These are phyloP conservation scores for Begonia loranthoides DNA, from an alignment of 306 rosid species.

Conservation along the genomic window DNA sequence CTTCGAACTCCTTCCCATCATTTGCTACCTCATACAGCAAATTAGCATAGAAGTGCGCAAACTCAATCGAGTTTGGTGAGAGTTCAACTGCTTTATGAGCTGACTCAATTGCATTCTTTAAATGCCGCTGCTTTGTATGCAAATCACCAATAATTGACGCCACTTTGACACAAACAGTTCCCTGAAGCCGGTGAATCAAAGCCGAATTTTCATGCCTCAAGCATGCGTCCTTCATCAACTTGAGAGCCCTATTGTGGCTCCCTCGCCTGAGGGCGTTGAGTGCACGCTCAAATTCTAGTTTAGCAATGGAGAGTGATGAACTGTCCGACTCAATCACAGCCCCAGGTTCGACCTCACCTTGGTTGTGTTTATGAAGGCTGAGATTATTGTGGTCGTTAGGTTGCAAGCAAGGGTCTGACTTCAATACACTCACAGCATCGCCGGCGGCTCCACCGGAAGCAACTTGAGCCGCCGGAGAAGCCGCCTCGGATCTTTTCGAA, in stretches of 20 bases:
- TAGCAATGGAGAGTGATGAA: constrained; percentile 34
- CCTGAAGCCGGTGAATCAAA: constrained; percentile 63
- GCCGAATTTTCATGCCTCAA: constrained; percentile 50
- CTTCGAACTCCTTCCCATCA: constrained; percentile 71
- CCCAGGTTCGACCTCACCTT: constrained; percentile 32
- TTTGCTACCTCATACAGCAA: constrained; percentile 67
- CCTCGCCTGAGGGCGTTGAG: constrained; percentile 79
- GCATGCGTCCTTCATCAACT: constrained; percentile 68
- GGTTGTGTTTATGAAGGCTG: constrained; percentile 6
- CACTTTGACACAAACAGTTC: constrained; percentile 61
- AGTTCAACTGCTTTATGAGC: constrained; percentile 64
- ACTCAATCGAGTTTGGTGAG: constrained; percentile 76
- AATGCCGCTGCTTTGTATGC: constrained; percentile 47
- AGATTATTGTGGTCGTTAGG: constrained; percentile 11
- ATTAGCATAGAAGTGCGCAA: constrained; percentile 60
- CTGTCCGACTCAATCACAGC: constrained; percentile 30
- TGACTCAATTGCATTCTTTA: constrained; percentile 67
- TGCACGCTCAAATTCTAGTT: constrained; percentile 77
- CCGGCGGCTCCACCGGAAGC: constrained; percentile 38
- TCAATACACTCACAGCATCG: constrained; percentile 16
- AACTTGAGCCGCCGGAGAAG: constrained; percentile 31
- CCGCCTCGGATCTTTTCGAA: constrained; percentile 43
- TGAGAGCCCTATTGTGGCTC: constrained; percentile 71
- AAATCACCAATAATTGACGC: constrained; percentile 59
- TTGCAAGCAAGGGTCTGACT: constrained; percentile 12